Evolutionary conservation across 1,284 basidiomycete species (phyloP).

Genomic region (Leucoagaricus sp.): DNA sequence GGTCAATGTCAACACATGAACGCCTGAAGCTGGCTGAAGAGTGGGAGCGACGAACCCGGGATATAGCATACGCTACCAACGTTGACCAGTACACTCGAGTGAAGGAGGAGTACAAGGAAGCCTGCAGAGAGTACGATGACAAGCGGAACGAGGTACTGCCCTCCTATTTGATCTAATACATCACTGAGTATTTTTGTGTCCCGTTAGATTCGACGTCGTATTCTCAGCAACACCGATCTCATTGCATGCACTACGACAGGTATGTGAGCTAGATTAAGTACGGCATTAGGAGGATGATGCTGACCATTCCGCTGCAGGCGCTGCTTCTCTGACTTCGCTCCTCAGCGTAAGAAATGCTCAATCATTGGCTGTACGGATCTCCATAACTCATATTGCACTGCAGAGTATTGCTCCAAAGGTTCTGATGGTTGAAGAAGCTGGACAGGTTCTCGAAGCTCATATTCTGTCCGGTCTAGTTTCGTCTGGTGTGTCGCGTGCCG

Average conservation of each 20-base stretch:
- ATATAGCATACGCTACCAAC: slow-evolving; percentile 25
- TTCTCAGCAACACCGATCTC: slow-evolving; percentile 55
- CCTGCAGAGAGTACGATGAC: slow-evolving; percentile 31
- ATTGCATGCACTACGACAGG: slow-evolving; percentile 65
- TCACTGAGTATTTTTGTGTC: not conserved
- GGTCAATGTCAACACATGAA: slow-evolving; percentile 45
- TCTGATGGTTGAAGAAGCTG: slow-evolving; percentile 70
- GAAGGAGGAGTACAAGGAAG: slow-evolving; percentile 24
- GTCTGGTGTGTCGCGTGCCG: slow-evolving; percentile 19
- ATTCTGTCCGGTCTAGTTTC: slow-evolving; percentile 62
- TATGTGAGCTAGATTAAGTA: slow-evolving; percentile 17
- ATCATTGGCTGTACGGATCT: not conserved
- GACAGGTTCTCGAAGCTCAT: slow-evolving; percentile 78
- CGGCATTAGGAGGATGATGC: slow-evolving; percentile 12
- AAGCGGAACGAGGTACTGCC: slow-evolving; percentile 37
- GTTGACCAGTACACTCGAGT: slow-evolving; percentile 33
- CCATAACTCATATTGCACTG: not conserved
- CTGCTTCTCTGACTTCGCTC: slow-evolving; percentile 61
- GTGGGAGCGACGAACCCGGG: slow-evolving; percentile 33
- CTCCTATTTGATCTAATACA: not conserved
- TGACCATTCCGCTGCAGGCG: slow-evolving; percentile 48
- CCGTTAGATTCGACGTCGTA: slow-evolving; percentile 40
- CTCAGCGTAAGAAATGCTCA: slow-evolving; percentile 44
- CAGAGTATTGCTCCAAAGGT: slow-evolving; percentile 56
- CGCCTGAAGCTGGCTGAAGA: slow-evolving; percentile 34